Base-by-base conservation (phyloP, 1,284 basidiomycete genomes). In the Bondarzewia mesenterica region DNA sequence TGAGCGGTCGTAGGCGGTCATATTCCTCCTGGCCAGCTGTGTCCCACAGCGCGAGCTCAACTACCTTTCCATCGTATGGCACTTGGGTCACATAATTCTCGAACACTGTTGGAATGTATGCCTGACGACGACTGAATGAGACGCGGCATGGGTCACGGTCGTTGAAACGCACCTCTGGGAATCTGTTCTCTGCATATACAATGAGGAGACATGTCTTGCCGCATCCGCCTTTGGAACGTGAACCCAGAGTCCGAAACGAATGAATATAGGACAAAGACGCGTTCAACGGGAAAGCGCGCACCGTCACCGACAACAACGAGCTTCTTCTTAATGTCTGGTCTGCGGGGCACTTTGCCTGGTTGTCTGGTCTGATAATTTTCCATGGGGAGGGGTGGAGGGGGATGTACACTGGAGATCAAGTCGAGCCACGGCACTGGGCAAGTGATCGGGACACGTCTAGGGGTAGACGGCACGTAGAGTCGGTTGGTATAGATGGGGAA, bases 21-120 rank as follows among this genome's bases (percentile, higher is more conserved):
- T 97, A 98, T 71, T 98, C 94, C 70, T 98, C 94, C 68, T 98
- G 94, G 16, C 95, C 94, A 5, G 94, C 95, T 1, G 95, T 98
- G 69, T 98, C 94, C 94, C 94, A 99, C 27, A 99, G 75, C 4
- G 94, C 93, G 29, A 98, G 78, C 66, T 98, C 94, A 58, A 98
- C 84, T 42, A 83, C 75, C 69, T 95, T 96, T 49, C 87, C 84
- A 38, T 97, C 93, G 58, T 86, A 89, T 38, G 85, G 77, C 45
- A 96, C 85, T 58, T 89, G 82, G 8, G 94, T 95, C 50, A 97
- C 89, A 61, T 93, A 89, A 77, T 94, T 97, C 69, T 99, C 95
- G 64, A 99, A 99, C 7, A 99, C 94, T 18, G 94, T 99, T 21
- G 95, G 94, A 54, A 98, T 89, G 68, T 98, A 98, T 50, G 91